Percentiles rank a stretch among this genome's conserved stretches.
These are phyloP conservation scores for Metschnikowia koreensis DNA, from an alignment of 805 yeast genomes.

Conservation along the genomic window DNA sequence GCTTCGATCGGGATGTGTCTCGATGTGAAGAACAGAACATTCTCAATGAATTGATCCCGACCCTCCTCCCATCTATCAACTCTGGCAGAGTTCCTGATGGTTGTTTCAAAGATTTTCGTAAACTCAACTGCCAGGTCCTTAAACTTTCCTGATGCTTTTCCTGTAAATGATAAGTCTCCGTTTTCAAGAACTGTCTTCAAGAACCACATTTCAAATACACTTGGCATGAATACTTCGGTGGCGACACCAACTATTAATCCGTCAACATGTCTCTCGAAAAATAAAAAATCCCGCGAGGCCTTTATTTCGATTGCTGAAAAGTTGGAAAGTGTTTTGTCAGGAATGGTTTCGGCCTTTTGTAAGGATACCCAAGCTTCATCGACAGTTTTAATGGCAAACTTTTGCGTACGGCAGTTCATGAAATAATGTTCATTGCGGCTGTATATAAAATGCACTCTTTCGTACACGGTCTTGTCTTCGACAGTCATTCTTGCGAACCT, in stretches of 20 bases:
- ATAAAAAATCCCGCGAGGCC: constrained; percentile 6
- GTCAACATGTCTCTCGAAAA: constrained; percentile 23
- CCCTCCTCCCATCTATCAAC: constrained; percentile 50
- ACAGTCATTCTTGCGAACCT: constrained; percentile 16
- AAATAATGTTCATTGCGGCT: constrained; percentile 20
- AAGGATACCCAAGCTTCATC: constrained; percentile 12
- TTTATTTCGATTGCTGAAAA: constrained; percentile 5
- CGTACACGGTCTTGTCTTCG: constrained; percentile 24
- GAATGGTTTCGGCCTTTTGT: background rate
- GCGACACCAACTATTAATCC: constrained; percentile 27
- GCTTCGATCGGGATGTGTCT: constrained; percentile 50
- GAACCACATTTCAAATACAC: constrained; percentile 34
- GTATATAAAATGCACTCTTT: constrained; percentile 28
- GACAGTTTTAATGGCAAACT: constrained; percentile 3
- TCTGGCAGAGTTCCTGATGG: constrained; percentile 46
- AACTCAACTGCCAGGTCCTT: constrained; percentile 19
- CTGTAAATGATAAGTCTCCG: constrained; percentile 13
- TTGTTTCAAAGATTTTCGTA: constrained; percentile 44
- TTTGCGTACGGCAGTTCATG: constrained; percentile 16
- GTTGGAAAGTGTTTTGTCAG: background rate
- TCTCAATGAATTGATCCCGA: constrained; percentile 39
- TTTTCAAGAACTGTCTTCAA: constrained; percentile 25
- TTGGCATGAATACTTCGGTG: constrained; percentile 24
- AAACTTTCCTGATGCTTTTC: background rate
- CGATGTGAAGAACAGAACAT: constrained; percentile 48